Conservation (phyloP, 2,329 filamentous ascomycete species). For the Cordyceps fumosorosea region DNA sequence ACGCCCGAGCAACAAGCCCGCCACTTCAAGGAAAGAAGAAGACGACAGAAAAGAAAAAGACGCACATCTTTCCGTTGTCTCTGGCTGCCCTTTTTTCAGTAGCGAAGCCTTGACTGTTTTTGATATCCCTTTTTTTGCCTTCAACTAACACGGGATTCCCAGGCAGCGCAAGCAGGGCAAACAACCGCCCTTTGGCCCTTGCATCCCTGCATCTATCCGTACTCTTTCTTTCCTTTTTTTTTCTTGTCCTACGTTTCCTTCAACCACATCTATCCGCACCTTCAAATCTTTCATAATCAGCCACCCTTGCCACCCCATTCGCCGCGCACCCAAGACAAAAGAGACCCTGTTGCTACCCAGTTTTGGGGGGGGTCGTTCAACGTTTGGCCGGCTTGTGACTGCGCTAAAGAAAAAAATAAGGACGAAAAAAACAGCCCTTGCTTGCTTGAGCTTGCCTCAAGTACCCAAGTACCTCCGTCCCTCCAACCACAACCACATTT, state of each 20-base stretch:
- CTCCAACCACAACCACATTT: not conserved
- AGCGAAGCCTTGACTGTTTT: too few relatives aligned
- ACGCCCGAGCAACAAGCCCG: not conserved
- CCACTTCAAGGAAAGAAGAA: not conserved
- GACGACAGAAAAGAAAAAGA: not conserved
- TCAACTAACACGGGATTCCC: not conserved
- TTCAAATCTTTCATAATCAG: not conserved
- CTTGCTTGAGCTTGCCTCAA: not conserved
- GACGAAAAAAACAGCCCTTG: too few relatives aligned
- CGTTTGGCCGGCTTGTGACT: not conserved
- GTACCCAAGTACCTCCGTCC: not conserved
- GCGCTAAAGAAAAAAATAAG: not conserved
- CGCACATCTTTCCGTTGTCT: not conserved
- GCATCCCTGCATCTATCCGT: too few relatives aligned
- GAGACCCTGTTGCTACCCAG: not conserved
- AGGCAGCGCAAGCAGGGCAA: too few relatives aligned
- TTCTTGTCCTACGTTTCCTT: too few relatives aligned
- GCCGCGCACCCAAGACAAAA: not conserved
- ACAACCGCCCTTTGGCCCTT: too few relatives aligned
- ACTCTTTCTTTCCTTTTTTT: too few relatives aligned
- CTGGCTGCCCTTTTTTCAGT: not conserved
- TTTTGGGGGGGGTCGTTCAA: not conserved
- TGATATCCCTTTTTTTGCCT: not conserved
- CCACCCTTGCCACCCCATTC: not conserved
- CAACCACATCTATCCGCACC: not conserved